Percentiles rank a stretch among this genome's conserved stretches.
Conservation (phyloP, 352 stramenopile species). For the Phytophthora ohioensis region DNA sequence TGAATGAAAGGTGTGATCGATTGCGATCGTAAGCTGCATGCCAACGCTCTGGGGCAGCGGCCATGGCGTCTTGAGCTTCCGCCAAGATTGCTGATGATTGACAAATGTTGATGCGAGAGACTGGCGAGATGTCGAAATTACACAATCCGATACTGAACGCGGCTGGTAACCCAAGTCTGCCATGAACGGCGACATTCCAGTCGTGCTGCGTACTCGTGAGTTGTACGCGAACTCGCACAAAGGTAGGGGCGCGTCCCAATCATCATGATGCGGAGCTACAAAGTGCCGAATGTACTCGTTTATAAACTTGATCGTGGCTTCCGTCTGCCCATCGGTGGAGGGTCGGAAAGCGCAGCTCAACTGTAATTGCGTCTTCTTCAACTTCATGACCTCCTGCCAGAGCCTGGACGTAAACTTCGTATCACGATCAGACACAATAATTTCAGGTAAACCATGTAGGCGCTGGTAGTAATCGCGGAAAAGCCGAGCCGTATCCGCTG, state of each 20-base stretch:
- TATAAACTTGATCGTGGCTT: no score
- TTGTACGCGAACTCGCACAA: neutral
- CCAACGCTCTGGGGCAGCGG: slow-evolving; percentile 12
- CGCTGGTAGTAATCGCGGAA: no score
- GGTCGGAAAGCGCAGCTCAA: no score
- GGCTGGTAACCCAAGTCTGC: slow-evolving; percentile 30
- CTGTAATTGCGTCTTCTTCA: no score
- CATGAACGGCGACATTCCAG: slow-evolving; percentile 28
- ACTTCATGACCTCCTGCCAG: no score
- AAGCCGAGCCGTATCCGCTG: no score
- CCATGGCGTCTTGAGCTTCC: slow-evolving; percentile 14
- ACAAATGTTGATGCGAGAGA: slow-evolving; percentile 5
- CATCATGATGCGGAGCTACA: neutral
- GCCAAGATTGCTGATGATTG: slow-evolving; percentile 9
- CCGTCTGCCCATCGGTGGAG: no score
- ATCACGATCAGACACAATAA: no score
- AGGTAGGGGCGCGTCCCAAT: neutral
- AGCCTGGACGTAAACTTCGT: no score
- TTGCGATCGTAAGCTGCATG: slow-evolving; percentile 18
- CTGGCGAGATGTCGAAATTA: neutral
- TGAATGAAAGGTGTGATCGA: neutral
- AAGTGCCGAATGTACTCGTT: neutral
- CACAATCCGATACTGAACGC: slow-evolving; percentile 3
- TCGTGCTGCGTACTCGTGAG: neutral
- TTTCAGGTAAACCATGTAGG: no score